Conservation (phyloP, 371 early-diverging fungal species). For the Actinomortierella wolfii region DNA sequence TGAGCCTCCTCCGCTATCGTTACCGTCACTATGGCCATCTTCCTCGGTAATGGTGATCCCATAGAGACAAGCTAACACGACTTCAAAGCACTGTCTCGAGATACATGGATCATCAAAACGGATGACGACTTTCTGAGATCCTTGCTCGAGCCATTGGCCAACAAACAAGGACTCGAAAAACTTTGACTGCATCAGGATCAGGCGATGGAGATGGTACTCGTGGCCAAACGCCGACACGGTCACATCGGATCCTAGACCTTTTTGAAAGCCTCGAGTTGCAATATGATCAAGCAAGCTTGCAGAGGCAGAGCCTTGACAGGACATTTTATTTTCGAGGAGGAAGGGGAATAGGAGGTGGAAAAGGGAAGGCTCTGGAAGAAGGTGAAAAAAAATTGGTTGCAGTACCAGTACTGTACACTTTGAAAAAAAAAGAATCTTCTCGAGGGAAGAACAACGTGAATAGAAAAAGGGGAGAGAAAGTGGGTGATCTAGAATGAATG, state of each 20-base stretch:
- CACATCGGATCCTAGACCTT: constrained; percentile 63
- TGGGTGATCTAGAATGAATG: too few relatives aligned
- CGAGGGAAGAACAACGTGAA: too few relatives aligned
- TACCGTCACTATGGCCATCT: not conserved
- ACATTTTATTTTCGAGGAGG: too few relatives aligned
- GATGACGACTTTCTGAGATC: constrained; percentile 41
- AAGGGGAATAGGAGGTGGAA: too few relatives aligned
- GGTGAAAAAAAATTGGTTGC: too few relatives aligned
- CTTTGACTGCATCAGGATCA: constrained; percentile 60
- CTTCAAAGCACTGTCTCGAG: constrained; percentile 30
- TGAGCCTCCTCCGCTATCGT: too few relatives aligned
- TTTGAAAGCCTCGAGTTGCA: constrained; percentile 53
- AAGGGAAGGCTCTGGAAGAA: too few relatives aligned
- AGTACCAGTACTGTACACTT: too few relatives aligned
- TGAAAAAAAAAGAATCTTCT: too few relatives aligned
- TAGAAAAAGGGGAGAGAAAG: too few relatives aligned
- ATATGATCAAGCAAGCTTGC: constrained; percentile 43
- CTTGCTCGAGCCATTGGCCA: constrained; percentile 57
- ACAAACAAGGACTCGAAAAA: constrained; percentile 58
- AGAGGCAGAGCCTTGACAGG: too few relatives aligned
- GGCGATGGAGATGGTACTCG: constrained; percentile 58
- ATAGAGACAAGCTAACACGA: constrained; percentile 23
- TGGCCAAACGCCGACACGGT: constrained; percentile 54
- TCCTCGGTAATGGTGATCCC: constrained; percentile 23
- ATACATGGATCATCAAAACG: constrained; percentile 35